A percentile compares a stretch with the other conserved stretches of the same genome.
Conservation (phyloP, 495 filamentous ascomycete species). For the Pseudomonodictys pantanalensis region DNA sequence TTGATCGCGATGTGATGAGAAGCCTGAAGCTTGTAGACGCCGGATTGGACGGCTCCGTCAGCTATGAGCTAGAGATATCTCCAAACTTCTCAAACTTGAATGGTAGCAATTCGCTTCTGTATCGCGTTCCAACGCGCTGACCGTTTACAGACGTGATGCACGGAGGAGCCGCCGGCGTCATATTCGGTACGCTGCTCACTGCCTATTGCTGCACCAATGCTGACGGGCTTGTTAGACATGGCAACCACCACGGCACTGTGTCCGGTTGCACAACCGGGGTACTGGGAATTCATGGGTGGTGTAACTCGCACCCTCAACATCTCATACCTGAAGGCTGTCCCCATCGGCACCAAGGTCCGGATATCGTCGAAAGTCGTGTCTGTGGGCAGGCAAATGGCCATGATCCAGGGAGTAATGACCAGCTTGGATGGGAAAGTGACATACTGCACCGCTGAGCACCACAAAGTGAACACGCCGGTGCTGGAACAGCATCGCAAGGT, state of each 20-base stretch:
- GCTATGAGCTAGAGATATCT: conserved; percentile 24
- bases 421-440: conserved; percentile 42
- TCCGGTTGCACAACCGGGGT: conserved; percentile 42
- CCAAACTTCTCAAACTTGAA: conserved; percentile 34
- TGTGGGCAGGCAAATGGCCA: conserved; percentile 46
- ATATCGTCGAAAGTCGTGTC: conserved; percentile 40
- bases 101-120: neutral
- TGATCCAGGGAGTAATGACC: conserved; percentile 45
- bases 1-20: conserved; percentile 43
- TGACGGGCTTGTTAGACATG: conserved; percentile 37
- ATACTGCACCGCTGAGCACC: conserved; percentile 46
- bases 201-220: neutral
- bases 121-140: neutral
- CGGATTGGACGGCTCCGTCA: conserved; percentile 29
- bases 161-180: conserved; percentile 44
- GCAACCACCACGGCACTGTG: conserved; percentile 46
- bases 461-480: conserved; percentile 48
- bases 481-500: conserved; percentile 35
- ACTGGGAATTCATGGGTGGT: conserved; percentile 50
- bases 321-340: conserved; percentile 42
- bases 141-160: conserved; percentile 22
- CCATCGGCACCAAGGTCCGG: conserved; percentile 40
- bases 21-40: conserved; percentile 41
- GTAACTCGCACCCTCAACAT: conserved; percentile 46
- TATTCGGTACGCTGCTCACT: conserved; percentile 37